These are phyloP conservation scores for Mycena sanguinolenta DNA, from an alignment of 768 basidiomycete species.

Conservation along the genomic window DNA sequence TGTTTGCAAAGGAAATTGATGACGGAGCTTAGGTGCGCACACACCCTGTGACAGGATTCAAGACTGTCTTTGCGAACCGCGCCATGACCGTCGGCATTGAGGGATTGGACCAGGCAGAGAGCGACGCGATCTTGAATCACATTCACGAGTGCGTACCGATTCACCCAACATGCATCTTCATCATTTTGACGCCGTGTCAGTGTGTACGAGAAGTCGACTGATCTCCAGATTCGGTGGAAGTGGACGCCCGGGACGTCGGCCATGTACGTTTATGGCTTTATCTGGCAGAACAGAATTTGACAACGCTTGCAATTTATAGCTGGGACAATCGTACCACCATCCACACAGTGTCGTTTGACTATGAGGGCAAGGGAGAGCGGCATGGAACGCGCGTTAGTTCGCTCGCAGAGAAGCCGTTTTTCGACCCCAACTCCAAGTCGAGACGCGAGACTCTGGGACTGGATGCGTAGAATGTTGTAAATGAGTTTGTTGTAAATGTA, in stretches of 20 bases:
- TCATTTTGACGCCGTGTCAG: not conserved
- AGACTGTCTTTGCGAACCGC: conserved; percentile 52
- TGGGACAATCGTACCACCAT: conserved; percentile 47
- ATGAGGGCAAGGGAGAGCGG: conserved; percentile 41
- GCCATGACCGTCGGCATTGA: conserved; percentile 52
- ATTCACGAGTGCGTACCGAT: conserved; percentile 42
- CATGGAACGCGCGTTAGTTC: conserved; percentile 52
- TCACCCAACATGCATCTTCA: too few relatives aligned
- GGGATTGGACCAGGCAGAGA: conserved; percentile 50
- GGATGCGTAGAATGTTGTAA: conserved; percentile 13
- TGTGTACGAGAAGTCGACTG: conserved; percentile 52
- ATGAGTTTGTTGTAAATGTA: not conserved
- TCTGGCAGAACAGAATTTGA: not conserved
- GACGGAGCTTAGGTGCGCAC: conserved; percentile 41
- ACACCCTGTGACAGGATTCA: conserved; percentile 55
- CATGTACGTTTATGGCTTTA: conserved; percentile 46
- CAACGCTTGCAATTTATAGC: not conserved
- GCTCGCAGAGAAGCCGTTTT: conserved; percentile 53
- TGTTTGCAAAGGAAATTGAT: not conserved
- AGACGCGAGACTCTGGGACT: conserved; percentile 39
- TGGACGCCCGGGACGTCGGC: conserved; percentile 51
- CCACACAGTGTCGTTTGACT: conserved; percentile 46
- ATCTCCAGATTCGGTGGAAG: conserved; percentile 46
- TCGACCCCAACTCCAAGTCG: conserved; percentile 42
- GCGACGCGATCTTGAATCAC: conserved; percentile 50